phyloP scores from a whole-genome alignment of 1,284 basidiomycete genomes.

The Naganishia albida region DNA sequence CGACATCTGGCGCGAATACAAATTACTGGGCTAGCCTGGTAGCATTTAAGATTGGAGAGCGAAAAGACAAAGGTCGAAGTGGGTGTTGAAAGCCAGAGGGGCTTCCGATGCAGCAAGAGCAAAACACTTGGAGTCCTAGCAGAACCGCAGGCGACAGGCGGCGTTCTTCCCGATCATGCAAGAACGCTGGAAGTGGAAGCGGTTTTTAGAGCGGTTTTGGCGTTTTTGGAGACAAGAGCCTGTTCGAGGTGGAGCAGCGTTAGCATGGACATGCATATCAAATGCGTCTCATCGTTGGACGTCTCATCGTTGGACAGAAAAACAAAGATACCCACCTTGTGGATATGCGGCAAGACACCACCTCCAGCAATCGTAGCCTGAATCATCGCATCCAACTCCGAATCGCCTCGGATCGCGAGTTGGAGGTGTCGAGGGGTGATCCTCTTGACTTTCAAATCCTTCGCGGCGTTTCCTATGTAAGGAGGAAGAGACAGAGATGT shows the following conservation, averaged over 20 bases:
- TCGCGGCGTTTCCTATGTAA: constrained; percentile 88
- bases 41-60: not conserved
- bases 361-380: constrained; percentile 67
- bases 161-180: not conserved
- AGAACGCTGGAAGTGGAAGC: not conserved
- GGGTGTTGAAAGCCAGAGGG: not conserved
- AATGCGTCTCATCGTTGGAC: no score
- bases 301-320: no score
- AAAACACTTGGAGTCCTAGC: not conserved
- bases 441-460: constrained; percentile 92
- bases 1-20: not conserved
- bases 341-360: constrained; percentile 94
- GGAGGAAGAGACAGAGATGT: not conserved
- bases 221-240: constrained; percentile 14
- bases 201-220: not conserved
- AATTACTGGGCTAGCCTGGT: not conserved
- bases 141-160: not conserved
- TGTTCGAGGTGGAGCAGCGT: not conserved
- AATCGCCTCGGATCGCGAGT: constrained; percentile 85
- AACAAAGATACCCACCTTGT: constrained; percentile 63
- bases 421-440: constrained; percentile 81
- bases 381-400: constrained; percentile 61
- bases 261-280: not conserved
- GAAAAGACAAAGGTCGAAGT: constrained; percentile 8
- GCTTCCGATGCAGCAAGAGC: not conserved